phyloP scores from a whole-genome alignment of 139 green algal genomes.

The Micractinium conductrix region DNA sequence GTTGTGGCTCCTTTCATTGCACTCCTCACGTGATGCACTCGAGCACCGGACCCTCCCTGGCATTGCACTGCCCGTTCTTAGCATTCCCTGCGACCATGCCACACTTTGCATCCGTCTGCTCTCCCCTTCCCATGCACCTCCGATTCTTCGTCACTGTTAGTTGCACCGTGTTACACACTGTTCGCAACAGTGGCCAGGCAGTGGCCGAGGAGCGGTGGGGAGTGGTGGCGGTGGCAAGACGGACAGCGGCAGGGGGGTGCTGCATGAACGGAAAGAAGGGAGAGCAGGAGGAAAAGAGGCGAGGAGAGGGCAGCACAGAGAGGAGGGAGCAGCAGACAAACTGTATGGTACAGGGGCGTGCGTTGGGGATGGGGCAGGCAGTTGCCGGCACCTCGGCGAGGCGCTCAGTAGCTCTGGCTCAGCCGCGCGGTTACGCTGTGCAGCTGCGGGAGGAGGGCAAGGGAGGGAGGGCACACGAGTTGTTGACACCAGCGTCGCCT shows the following conservation, averaged over 20 bases:
- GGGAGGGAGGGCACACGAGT: background rate
- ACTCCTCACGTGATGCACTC: no score
- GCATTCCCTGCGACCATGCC: no score
- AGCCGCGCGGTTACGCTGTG: constrained; percentile 68
- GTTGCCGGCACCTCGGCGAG: background rate
- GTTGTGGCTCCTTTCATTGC: no score
- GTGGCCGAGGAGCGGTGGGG: background rate
- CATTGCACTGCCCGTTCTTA: no score
- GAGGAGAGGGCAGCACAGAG: background rate
- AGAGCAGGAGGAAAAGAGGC: background rate
- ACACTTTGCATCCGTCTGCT: no score
- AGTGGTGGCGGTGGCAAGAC: no score
- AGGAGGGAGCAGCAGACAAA: background rate
- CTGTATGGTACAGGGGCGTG: constrained; percentile 26
- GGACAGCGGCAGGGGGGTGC: no score
- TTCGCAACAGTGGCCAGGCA: no score
- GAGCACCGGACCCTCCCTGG: no score
- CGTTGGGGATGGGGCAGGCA: background rate
- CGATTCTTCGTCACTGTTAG: no score
- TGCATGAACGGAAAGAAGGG: background rate
- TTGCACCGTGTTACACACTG: no score
- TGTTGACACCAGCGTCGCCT: constrained; percentile 58
- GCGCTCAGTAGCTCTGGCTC: constrained; percentile 60
- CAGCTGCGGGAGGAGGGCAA: background rate
- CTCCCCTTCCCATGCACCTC: no score